These are phyloP conservation scores for Scheffersomyces titani DNA, from an alignment of 1,139 yeast species.

Conservation along the genomic window DNA sequence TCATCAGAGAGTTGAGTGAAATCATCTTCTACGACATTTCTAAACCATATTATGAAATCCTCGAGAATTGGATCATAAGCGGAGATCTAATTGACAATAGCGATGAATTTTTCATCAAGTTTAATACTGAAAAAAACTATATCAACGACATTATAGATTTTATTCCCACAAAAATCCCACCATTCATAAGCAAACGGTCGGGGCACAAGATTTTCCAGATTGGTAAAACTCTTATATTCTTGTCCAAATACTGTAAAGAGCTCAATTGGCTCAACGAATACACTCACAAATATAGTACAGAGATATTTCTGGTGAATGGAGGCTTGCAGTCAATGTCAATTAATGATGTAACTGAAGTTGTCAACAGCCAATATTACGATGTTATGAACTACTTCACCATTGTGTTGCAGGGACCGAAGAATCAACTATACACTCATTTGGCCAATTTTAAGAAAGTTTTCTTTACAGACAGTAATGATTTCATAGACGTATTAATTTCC, in stretches of 20 bases:
- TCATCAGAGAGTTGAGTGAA: conserved; percentile 44
- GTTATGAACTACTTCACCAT: conserved; percentile 55
- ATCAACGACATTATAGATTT: conserved; percentile 39
- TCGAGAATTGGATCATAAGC: conserved; percentile 66
- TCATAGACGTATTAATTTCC: conserved; percentile 63
- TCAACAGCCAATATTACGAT: conserved; percentile 57
- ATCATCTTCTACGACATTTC: conserved; percentile 51
- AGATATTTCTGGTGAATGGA: conserved; percentile 25
- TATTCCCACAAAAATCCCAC: conserved; percentile 53
- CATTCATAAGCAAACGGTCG: conserved; percentile 42
- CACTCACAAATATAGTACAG: conserved; percentile 35
- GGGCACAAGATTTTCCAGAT: conserved; percentile 66
- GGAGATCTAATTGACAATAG: conserved; percentile 63
- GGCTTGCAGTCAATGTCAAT: conserved; percentile 36
- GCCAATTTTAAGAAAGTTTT: conserved; percentile 64
- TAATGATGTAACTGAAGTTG: conserved; percentile 29
- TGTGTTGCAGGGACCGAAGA: conserved; percentile 46
- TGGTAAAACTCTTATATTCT: conserved; percentile 75
- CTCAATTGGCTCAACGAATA: conserved; percentile 56
- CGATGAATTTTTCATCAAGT: conserved; percentile 70
- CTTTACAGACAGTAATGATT: conserved; percentile 75
- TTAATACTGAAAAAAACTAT: conserved; percentile 28
- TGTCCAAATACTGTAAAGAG: conserved; percentile 64
- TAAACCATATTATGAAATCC: conserved; percentile 62
- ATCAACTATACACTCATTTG: conserved; percentile 58